Base-by-base conservation (phyloP, 306 rosid genomes). In the Medicago truncatula region DNA sequence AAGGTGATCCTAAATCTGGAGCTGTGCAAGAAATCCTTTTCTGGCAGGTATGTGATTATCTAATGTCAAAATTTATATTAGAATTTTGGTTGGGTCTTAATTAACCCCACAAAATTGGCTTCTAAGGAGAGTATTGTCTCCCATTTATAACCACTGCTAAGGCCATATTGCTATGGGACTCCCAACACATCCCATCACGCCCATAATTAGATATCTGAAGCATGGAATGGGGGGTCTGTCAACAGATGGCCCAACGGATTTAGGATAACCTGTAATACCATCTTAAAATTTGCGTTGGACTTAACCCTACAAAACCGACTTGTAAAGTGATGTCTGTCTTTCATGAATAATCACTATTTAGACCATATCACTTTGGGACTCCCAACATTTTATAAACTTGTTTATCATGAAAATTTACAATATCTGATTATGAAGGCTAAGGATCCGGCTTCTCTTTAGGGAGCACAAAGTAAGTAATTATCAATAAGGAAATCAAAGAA, bases 1-100 rank as follows among this genome's bases (percentile, higher is more conserved):
- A 95, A 86, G 99, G 99, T 78, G 97, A 90, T 87, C 99, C 99
- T 13, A 89, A 82, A 49, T 16, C 90, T 54, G 91, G 62, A 49
- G 20, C 97, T 28, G 43, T 92, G 97, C 99, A 92, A 88, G 99
- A 95, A 88, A 95, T 95, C 64, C 99, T 95, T 69, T 95, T 67
- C 84, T 95, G 98, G 98, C 99, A 95, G 99, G 99, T 92, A 85
- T 66, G 67, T 39, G 57, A 31, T 64, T 58, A 67, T 77, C 43
- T 67, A 64, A 39, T 60, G 56, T 80, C 75, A 65, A 66, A 74
- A 46, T 64, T 54, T 52, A 70, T 56, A 16, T 6, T 58, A 58
- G 41, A 28, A 28, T 28, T 61, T n/a, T 31, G 12, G 9, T 59
- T 59, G 65, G 65, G 6, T 13, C 39, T 59, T 6, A 59, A 39